Conservation (phyloP, 2,329 filamentous ascomycete genomes). For the Colletotrichum caudatum region DNA sequence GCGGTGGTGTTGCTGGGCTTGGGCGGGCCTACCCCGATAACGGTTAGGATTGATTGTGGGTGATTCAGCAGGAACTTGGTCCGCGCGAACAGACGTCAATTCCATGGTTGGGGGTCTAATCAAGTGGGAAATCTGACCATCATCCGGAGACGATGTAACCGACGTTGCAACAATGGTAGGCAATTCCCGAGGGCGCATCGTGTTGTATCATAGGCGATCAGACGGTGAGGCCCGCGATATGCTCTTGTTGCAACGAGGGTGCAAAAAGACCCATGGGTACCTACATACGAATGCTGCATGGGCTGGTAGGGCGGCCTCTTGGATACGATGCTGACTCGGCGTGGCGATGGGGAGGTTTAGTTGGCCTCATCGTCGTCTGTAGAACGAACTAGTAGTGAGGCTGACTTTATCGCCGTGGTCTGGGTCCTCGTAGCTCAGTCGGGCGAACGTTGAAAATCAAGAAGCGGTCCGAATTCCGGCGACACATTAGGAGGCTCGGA, state of each 20-base stretch:
- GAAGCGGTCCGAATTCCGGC: slow-evolving; percentile 1
- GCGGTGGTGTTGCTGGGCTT: slow-evolving; percentile 19
- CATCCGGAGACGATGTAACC: slow-evolving; percentile 13
- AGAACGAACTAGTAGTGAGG: neutral
- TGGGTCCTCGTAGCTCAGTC: neutral
- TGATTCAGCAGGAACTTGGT: neutral
- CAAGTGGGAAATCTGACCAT: slow-evolving; percentile 5
- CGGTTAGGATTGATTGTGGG: neutral
- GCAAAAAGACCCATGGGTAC: slow-evolving; percentile 8
- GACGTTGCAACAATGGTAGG: neutral
- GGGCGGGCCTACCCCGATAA: slow-evolving; percentile 24
- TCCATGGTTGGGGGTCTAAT: neutral
- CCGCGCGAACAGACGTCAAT: neutral
- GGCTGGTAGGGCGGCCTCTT: slow-evolving; percentile 18
- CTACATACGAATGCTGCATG: slow-evolving; percentile 2
- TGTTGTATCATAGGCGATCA: neutral
- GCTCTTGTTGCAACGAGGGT: neutral
- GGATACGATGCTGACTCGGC: slow-evolving; percentile 1
- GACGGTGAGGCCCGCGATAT: neutral
- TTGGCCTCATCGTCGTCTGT: slow-evolving; percentile 23
- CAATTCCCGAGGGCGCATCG: neutral
- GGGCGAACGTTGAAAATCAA: slow-evolving; percentile 14
- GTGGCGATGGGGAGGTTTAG: neutral
- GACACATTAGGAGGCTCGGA: slow-evolving; percentile 3
- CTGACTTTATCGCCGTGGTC: neutral